Evolutionary conservation across 2,329 filamentous ascomycete species (phyloP), one percentile per base, ranked within the genome.

Genomic region (Fusarium agapanthi): DNA sequence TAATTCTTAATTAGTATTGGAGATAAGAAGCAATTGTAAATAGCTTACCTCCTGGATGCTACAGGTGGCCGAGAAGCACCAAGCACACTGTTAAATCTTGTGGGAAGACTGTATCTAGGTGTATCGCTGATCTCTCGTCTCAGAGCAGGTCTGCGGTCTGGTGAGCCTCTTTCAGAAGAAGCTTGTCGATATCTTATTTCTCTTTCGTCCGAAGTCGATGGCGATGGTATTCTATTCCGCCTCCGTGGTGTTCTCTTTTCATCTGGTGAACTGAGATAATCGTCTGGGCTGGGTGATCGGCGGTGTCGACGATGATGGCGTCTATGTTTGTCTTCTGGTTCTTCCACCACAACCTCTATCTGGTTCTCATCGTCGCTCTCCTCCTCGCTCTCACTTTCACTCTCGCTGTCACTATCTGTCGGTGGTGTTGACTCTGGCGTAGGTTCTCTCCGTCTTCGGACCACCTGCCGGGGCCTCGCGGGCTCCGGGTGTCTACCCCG

Each of bases 11-110:
- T 76, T 65, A 74, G 64, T 57, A 30, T n/a, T 38, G 32, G 12
- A 16, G n/a, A 26, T n/a, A 32, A 38, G 10, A n/a, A 44, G n/a
- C 34, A 22, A 50, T 16, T 35, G 18, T 15, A 48, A 16, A 22
- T 20, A 26, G 65, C 75, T 57, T 57, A 80, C 81, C 78, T 80
- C 64, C 78, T 77, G 12, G 80, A 80, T 12, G 80, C 71, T 10
- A 81, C 70, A 7, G 81, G 81, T 12, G 81, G 81, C 15, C 81
- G 76, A 45, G 81, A 80, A 47, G 76, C 75, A 47, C 80, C 80
- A 59, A 82, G 79, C 14, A 81, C 74, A 63, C 79, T 79, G 4
- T 75, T 54, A 5, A 76, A 71, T 41, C 78, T 72, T 45, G 69
- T 67, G 14, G 71, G 76, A 13, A 76, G 74, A 50, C 72, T 76